Conservation (phyloP, 202 grass and related monocot genomes). For the Cymbopogon flexuosus region DNA sequence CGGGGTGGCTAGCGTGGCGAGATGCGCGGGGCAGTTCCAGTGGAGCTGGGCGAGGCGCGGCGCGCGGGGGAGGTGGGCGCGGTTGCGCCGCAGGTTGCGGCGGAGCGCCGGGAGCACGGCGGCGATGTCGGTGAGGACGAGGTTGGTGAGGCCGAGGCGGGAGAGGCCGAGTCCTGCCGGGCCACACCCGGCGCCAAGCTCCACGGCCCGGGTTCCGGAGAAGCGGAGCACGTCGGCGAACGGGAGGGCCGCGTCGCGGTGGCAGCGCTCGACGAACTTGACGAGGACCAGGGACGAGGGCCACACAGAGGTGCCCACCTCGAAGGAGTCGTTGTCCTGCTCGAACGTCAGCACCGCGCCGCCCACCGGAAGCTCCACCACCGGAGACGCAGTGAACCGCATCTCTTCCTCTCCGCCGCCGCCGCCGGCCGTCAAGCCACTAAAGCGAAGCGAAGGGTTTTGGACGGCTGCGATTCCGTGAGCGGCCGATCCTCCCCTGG, state of each 20-base stretch:
- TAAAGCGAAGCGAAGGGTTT: neutral
- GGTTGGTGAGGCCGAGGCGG: conserved; percentile 60
- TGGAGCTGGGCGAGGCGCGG: conserved; percentile 72
- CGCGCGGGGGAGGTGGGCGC: conserved; percentile 36
- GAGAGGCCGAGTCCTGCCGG: conserved; percentile 68
- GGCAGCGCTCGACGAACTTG: conserved; percentile 67
- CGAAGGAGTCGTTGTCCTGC: conserved; percentile 85
- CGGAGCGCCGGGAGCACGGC: conserved; percentile 78
- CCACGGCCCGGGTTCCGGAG: conserved; percentile 55
- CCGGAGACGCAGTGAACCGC: conserved; percentile 78
- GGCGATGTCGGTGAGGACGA: conserved; percentile 83
- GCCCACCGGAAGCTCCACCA: conserved; percentile 61
- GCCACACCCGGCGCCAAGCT: conserved; percentile 76
- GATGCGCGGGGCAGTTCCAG: conserved; percentile 67
- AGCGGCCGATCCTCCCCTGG: neutral
- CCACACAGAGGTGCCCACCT: conserved; percentile 90
- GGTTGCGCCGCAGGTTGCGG: conserved; percentile 80
- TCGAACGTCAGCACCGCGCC: conserved; percentile 63
- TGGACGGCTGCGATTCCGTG: neutral
- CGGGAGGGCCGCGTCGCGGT: conserved; percentile 45
- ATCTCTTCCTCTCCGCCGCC: conserved; percentile 34
- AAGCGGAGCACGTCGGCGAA: conserved; percentile 70
- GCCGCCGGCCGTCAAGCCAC: neutral
- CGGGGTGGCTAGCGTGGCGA: conserved; percentile 35
- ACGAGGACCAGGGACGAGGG: conserved; percentile 78